Conservation (phyloP, 768 basidiomycete genomes). For the Xerocomus potaroensis region DNA sequence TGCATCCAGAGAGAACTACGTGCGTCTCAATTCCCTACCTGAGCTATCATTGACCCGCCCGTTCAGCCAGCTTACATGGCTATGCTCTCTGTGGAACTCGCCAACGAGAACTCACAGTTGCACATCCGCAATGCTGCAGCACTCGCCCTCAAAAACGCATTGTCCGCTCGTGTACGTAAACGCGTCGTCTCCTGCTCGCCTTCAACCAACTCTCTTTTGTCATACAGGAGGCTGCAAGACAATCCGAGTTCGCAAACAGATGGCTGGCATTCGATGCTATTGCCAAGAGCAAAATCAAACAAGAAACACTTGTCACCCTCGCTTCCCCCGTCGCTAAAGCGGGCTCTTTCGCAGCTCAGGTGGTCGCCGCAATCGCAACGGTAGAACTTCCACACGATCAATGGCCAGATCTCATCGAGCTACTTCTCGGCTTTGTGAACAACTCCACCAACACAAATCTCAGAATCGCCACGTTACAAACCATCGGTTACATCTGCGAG, state of each 20-base stretch:
- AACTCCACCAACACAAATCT: conserved; percentile 66
- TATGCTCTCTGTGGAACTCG: conserved; percentile 82
- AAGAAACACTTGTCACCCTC: conserved; percentile 78
- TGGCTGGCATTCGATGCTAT: conserved; percentile 76
- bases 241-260: conserved; percentile 68
- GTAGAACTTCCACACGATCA: conserved; percentile 86
- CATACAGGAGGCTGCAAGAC: conserved; percentile 66
- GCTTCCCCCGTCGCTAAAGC: conserved; percentile 68
- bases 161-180: conserved; percentile 79
- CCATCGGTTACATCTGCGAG: conserved; percentile 98
- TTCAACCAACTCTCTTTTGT: conserved; percentile 13
- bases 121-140: conserved; percentile 94
- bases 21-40: conserved; percentile 38
- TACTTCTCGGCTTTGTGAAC: conserved; percentile 84
- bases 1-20: conserved; percentile 86
- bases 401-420: conserved; percentile 89
- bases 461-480: conserved; percentile 84
- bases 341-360: conserved; percentile 86
- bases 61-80: conserved; percentile 86
- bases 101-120: conserved; percentile 62
- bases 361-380: conserved; percentile 90
- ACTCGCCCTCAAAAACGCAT: conserved; percentile 92
- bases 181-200: conserved; percentile 15
- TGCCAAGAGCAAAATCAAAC: conserved; percentile 79
- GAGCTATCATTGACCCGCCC: conserved; percentile 10